Evolutionary conservation across 345 rosid genomes (phyloP), one percentile per base, ranked within the genome.

Genomic region (Ceriops zippeliana): DNA sequence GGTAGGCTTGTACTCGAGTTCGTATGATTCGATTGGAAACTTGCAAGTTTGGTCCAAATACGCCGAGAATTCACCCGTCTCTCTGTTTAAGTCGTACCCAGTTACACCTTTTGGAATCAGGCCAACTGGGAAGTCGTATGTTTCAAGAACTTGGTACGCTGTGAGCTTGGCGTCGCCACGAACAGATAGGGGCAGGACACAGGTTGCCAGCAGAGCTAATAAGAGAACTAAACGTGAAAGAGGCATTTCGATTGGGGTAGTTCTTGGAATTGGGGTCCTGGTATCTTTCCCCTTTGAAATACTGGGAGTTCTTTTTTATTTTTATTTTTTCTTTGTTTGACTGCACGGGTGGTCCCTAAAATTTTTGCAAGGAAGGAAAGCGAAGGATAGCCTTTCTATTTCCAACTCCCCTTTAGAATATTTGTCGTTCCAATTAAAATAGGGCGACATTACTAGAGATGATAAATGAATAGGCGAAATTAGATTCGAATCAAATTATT

Each of bases 1-100:
- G 1, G 76, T 80, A 26, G 90, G 74, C 49, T 75, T 78, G 83
- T 86, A 88, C 71, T 80, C 71, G 47, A 91, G 83, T 58, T 79
- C 69, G 58, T 86, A 88, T 5, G 88, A 84, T 4, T 90, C 84
- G 22, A 86, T 63, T 2, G 76, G 17, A 73, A 83, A 86, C 35
- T 75, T 61, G 72, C 96, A 89, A 26, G 85, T 74, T 20, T 62
- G 68, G 61, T 75, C 76, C 42, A 89, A 64, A 52, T 71, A 61
- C 15, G 71, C 89, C 5, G 77, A 64, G 74, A 5, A 89, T 83
- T 30, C 93, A 24, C 76, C 76, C 1, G 76, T 73, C 26, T 27
- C 37, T 61, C 24, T 30, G 66, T 73, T 67, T 28, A 73, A 22
- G 27, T 67, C 57, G 58, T 67, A 73, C 22, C 86, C 26, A 1